These are phyloP conservation scores for Coniella vitis DNA, from an alignment of 2,329 filamentous ascomycete genomes.

Conservation along the genomic window DNA sequence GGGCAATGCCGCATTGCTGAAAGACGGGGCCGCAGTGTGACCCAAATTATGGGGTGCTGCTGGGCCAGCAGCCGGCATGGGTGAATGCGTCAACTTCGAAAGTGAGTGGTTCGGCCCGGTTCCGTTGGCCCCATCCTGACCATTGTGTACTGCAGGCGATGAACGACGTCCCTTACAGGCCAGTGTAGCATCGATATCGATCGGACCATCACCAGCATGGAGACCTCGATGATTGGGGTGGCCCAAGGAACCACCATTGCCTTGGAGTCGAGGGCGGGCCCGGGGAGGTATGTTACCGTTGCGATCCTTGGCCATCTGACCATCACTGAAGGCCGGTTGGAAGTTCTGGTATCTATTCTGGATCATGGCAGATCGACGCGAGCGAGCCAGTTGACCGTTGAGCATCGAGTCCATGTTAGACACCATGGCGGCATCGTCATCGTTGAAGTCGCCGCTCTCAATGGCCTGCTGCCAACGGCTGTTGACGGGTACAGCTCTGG, in stretches of 20 bases:
- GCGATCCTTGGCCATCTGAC: background rate
- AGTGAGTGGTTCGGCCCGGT: too few relatives aligned
- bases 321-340: background rate
- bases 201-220: slow-evolving; percentile 1
- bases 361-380: slow-evolving; percentile 7
- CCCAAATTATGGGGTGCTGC: background rate
- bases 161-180: background rate
- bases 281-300: background rate
- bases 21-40: too few relatives aligned
- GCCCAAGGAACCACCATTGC: background rate
- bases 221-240: background rate
- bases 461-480: slow-evolving; percentile 17
- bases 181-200: background rate
- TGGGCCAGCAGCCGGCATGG: too few relatives aligned
- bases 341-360: background rate
- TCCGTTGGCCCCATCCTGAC: background rate
- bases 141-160: background rate
- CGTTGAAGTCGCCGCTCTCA: slow-evolving; percentile 21
- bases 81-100: too few relatives aligned
- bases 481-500: background rate
- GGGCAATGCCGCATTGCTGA: too few relatives aligned
- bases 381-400: slow-evolving; percentile 21
- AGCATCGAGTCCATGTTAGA: slow-evolving; percentile 22
- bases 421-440: slow-evolving; percentile 25
- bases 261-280: background rate